These are phyloP conservation scores for Claviceps pazoutovae DNA, from an alignment of 2,329 filamentous ascomycete species.

Conservation along the genomic window DNA sequence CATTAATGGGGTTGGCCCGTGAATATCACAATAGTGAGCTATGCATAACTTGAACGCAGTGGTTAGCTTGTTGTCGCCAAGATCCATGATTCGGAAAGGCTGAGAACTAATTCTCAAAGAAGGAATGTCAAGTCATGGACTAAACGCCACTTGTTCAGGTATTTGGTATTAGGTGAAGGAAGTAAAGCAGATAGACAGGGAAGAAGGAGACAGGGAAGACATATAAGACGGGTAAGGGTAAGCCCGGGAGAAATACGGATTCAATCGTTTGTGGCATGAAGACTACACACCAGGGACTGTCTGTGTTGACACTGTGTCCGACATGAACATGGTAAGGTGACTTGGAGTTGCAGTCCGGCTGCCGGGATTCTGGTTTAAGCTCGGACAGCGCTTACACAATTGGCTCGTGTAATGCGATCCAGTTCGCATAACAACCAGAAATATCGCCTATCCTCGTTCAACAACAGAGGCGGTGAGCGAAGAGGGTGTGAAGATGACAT, in stretches of 20 bases:
- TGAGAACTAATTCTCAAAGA: not conserved
- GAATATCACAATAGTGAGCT: constrained; percentile 57
- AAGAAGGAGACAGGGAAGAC: not conserved
- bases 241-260: not conserved
- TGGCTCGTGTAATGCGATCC: not conserved
- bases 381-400: not conserved
- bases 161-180: not conserved
- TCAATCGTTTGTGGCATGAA: not conserved
- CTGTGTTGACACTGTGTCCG: not conserved
- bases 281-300: not conserved
- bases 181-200: not conserved
- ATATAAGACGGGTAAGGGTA: not conserved
- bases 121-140: not conserved
- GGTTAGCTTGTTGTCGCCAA: constrained; percentile 18
- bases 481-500: constrained; percentile 7
- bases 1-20: constrained; percentile 56
- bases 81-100: constrained; percentile 13
- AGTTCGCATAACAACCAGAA: constrained; percentile 3
- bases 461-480: constrained; percentile 6
- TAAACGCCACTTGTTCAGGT: not conserved
- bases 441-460: not conserved
- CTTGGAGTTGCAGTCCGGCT: not conserved
- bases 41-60: constrained; percentile 45
- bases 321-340: constrained; percentile 2
- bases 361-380: not conserved